Conservation (phyloP, 2,329 filamentous ascomycete genomes). For the Juglanconis oblonga region DNA sequence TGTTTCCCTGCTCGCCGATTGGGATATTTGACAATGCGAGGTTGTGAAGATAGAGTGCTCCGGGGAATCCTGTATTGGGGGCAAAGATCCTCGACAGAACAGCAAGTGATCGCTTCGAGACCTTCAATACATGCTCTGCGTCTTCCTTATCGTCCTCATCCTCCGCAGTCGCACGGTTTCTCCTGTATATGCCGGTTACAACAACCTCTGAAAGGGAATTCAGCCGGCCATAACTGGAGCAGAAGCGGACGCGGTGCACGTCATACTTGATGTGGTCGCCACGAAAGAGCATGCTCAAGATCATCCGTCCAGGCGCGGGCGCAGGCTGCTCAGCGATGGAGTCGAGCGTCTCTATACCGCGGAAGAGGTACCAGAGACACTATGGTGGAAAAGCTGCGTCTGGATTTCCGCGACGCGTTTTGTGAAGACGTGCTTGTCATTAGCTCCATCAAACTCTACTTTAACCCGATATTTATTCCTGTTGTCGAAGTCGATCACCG, state of each 20-base stretch:
- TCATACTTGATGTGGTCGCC: slow-evolving; percentile 29
- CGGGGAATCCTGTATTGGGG: slow-evolving; percentile 19
- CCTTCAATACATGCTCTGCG: slow-evolving; percentile 24
- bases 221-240: slow-evolving; percentile 37
- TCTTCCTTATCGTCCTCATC: slow-evolving; percentile 31
- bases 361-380: slow-evolving; percentile 21
- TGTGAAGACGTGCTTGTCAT: slow-evolving; percentile 31
- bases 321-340: no score
- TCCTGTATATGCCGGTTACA: slow-evolving; percentile 24
- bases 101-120: slow-evolving; percentile 26
- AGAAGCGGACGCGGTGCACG: slow-evolving; percentile 34
- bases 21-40: slow-evolving; percentile 38
- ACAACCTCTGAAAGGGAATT: slow-evolving; percentile 29
- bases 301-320: slow-evolving; percentile 25
- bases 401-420: slow-evolving; percentile 29
- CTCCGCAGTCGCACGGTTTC: slow-evolving; percentile 20
- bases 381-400: slow-evolving; percentile 25
- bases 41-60: slow-evolving; percentile 36
- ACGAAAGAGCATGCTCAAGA: slow-evolving; percentile 33
- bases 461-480: slow-evolving; percentile 30
- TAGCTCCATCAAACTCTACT: slow-evolving; percentile 37
- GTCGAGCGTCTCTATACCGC: slow-evolving; percentile 25
- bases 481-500: slow-evolving; percentile 32
- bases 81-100: slow-evolving; percentile 33
- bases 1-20: slow-evolving; percentile 31